Evolutionary conservation across 176 grass and related monocot genomes (phyloP).

Genomic region (Hordeum marinum): DNA sequence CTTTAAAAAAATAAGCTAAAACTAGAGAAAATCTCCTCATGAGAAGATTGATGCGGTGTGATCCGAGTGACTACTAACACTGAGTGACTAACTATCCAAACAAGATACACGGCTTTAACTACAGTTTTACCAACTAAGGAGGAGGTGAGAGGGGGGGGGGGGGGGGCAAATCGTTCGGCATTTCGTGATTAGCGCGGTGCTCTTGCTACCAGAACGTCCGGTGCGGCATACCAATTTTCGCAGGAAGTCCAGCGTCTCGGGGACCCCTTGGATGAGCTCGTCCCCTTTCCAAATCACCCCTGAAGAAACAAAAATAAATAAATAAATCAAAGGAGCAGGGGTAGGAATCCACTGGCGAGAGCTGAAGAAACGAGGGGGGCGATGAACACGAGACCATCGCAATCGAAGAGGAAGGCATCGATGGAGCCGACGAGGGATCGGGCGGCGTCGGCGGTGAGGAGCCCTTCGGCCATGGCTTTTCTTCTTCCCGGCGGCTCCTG

Average conservation of each 20-base stretch:
- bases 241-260: constrained; percentile 53
- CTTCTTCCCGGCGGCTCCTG: background rate
- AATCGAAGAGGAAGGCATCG: constrained; percentile 92
- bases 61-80: background rate
- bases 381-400: constrained; percentile 50
- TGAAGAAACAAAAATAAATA: background rate
- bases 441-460: constrained; percentile 51
- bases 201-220: background rate
- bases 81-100: background rate
- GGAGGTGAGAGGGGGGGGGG: background rate
- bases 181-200: background rate
- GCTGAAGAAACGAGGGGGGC: background rate
- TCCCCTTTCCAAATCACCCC: constrained; percentile 98
- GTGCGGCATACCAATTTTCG: constrained; percentile 56
- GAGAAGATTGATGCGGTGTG: background rate
- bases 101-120: background rate
- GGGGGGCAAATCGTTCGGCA: background rate
- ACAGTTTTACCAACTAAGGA: background rate
- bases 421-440: constrained; percentile 67
- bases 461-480: constrained; percentile 23
- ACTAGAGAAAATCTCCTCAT: background rate
- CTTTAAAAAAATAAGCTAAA: background rate
- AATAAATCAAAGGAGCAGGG: background rate
- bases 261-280: constrained; percentile 73
- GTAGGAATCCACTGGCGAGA: background rate